A percentile compares a stretch with the other conserved stretches of the same genome.
These are phyloP conservation scores for Dinochytrium kinnereticum DNA, from an alignment of 371 early-diverging fungal species.

Conservation along the genomic window DNA sequence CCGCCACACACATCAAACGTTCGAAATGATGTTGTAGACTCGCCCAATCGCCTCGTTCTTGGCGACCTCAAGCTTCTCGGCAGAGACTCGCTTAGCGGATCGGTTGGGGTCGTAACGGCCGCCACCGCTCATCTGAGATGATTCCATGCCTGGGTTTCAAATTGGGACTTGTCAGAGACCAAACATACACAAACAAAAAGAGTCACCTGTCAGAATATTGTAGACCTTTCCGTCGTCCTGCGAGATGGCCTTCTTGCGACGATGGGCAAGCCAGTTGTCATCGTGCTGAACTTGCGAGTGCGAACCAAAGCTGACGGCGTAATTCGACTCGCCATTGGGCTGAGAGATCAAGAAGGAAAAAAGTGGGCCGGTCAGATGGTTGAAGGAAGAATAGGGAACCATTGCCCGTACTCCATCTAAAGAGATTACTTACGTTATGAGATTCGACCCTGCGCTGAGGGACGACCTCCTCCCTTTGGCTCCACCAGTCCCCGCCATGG, in stretches of 20 bases:
- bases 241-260: constrained; percentile 1
- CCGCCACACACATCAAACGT: constrained; percentile 3
- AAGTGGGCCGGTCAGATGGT: background rate
- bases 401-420: background rate
- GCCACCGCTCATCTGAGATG: background rate
- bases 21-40: constrained; percentile 29
- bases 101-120: constrained; percentile 15
- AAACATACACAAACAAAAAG: background rate
- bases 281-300: background rate
- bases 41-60: constrained; percentile 3
- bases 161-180: background rate
- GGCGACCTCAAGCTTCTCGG: constrained; percentile 19
- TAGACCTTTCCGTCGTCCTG: constrained; percentile 19
- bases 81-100: constrained; percentile 21
- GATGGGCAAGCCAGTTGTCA: constrained; percentile 26
- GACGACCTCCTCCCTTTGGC: background rate
- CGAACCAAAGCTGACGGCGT: constrained; percentile 1
- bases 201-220: constrained; percentile 24
- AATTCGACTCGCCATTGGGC: background rate
- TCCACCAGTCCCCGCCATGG: constrained; percentile 28
- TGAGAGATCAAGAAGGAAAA: background rate
- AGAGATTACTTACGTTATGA: background rate
- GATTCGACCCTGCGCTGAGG: background rate
- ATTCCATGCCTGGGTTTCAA: constrained; percentile 3
- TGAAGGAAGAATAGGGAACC: background rate